A percentile compares a stretch with the other conserved stretches of the same genome.
Conservation (phyloP, 2,329 filamentous ascomycete genomes). For the Fulvia fulva region DNA sequence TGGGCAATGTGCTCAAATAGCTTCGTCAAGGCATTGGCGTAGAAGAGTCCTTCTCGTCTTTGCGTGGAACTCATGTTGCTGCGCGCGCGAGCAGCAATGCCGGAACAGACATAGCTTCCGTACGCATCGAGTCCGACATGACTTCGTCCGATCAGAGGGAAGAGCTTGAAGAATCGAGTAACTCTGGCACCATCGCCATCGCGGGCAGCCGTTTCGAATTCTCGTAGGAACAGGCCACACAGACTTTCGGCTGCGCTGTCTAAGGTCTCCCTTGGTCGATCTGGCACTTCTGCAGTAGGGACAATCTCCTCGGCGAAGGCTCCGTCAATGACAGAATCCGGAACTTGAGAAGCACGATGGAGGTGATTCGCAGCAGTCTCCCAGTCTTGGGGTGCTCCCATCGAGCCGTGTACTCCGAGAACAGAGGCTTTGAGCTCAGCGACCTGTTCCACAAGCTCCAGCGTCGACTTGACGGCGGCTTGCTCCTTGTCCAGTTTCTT, state of each 20-base stretch:
- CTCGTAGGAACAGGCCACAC: slow-evolving; percentile 83
- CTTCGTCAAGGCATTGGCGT: slow-evolving; percentile 82
- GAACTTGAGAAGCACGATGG: slow-evolving; percentile 75
- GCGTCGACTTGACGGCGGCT: slow-evolving; percentile 80
- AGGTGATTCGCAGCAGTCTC: slow-evolving; percentile 92
- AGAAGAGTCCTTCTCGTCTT: slow-evolving; percentile 78
- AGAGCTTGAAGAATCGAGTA: slow-evolving; percentile 96
- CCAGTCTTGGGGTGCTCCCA: slow-evolving; percentile 98
- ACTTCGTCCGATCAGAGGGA: slow-evolving; percentile 84
- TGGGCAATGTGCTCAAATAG: slow-evolving; percentile 97
- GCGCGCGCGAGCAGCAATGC: slow-evolving; percentile 80
- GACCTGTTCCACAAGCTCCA: slow-evolving; percentile 91
- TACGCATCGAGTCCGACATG: slow-evolving; percentile 93
- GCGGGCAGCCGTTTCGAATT: slow-evolving; percentile 87
- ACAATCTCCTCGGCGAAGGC: slow-evolving; percentile 89
- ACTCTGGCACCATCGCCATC: slow-evolving; percentile 86
- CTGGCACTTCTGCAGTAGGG: slow-evolving; percentile 90
- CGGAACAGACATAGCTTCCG: slow-evolving; percentile 91
- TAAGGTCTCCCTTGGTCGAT: slow-evolving; percentile 81
- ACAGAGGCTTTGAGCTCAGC: slow-evolving; percentile 96
- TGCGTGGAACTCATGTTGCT: slow-evolving; percentile 67
- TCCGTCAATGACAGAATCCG: slow-evolving; percentile 73
- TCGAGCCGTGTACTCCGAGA: slow-evolving; percentile 87
- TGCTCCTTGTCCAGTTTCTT: slow-evolving; percentile 88
- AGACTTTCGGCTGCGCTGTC: slow-evolving; percentile 83